phyloP scores from a whole-genome alignment of 2,329 filamentous ascomycete genomes.

The Ambrosiella beaveri region DNA sequence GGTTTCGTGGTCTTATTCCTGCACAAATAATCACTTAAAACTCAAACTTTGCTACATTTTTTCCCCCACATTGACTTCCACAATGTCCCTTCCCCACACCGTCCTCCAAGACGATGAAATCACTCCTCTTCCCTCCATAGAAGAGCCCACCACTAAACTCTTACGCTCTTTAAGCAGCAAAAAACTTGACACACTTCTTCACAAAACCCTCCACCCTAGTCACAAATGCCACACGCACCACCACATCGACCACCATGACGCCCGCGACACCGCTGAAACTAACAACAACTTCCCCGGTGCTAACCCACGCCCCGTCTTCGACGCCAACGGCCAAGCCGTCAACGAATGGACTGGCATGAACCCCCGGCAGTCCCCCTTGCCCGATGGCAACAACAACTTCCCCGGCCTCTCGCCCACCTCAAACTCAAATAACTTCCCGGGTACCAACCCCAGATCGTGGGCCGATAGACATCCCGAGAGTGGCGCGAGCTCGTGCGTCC shows the following conservation, averaged over 20 bases:
- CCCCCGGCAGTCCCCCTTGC: background rate
- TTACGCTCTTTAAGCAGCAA: background rate
- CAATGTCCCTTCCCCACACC: background rate
- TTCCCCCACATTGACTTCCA: background rate
- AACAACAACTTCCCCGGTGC: conserved; percentile 14
- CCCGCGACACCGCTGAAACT: conserved; percentile 5
- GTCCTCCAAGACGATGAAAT: background rate
- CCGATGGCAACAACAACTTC: conserved; percentile 11
- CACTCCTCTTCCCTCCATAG: background rate
- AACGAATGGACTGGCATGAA: conserved; percentile 11
- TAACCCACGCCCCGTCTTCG: conserved; percentile 4
- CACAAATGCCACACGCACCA: conserved; percentile 3
- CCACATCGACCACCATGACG: background rate
- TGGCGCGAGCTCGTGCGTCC: background rate
- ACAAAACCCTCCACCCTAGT: conserved; percentile 4
- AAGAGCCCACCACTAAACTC: background rate
- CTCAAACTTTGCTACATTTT: background rate
- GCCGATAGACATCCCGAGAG: background rate
- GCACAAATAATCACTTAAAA: background rate
- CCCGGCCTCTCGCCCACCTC: background rate
- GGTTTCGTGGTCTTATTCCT: background rate
- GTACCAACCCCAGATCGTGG: conserved; percentile 6
- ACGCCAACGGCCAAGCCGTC: background rate
- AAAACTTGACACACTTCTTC: conserved; percentile 3
- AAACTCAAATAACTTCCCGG: conserved; percentile 10